These are phyloP conservation scores for Proliferodiscus dingleyae DNA, from an alignment of 2,329 filamentous ascomycete species.

Conservation along the genomic window DNA sequence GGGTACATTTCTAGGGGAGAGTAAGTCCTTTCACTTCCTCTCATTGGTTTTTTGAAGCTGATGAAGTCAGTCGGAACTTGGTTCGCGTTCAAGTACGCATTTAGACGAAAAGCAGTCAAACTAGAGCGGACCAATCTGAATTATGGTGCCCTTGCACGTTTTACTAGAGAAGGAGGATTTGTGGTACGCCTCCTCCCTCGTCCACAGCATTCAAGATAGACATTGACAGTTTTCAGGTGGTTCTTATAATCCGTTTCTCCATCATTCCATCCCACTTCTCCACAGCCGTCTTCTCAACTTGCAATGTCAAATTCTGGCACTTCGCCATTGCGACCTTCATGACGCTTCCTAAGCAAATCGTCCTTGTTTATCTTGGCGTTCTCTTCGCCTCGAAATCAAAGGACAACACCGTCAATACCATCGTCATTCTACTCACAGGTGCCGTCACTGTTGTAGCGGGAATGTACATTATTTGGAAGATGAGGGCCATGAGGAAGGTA, in stretches of 20 bases:
- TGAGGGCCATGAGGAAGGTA: slow-evolving; percentile 33
- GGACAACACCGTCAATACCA: slow-evolving; percentile 30
- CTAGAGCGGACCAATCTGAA: slow-evolving; percentile 38
- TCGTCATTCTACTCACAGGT: slow-evolving; percentile 33
- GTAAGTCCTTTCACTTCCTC: slow-evolving; percentile 19
- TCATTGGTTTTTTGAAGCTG: not conserved
- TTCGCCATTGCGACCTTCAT: slow-evolving; percentile 38
- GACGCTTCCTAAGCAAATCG: slow-evolving; percentile 39
- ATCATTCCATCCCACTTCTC: slow-evolving; percentile 39
- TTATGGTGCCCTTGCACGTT: slow-evolving; percentile 36
- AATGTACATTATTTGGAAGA: slow-evolving; percentile 35
- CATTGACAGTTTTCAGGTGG: slow-evolving; percentile 27
- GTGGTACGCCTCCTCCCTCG: slow-evolving; percentile 26
- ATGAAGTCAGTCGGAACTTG: slow-evolving; percentile 31
- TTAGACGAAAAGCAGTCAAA: slow-evolving; percentile 34
- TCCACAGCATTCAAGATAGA: no score
- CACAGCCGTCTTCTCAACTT: slow-evolving; percentile 40
- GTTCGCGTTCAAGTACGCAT: slow-evolving; percentile 37
- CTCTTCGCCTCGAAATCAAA: slow-evolving; percentile 30
- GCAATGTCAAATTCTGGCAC: slow-evolving; percentile 38
- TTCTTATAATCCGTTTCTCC: slow-evolving; percentile 38
- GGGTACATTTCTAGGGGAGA: slow-evolving; percentile 38
- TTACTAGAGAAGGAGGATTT: slow-evolving; percentile 39
- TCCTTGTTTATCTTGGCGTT: slow-evolving; percentile 39
- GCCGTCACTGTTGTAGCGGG: slow-evolving; percentile 34